Base-by-base conservation (phyloP, 306 rosid genomes). In the Gastrolobium bilobum region DNA sequence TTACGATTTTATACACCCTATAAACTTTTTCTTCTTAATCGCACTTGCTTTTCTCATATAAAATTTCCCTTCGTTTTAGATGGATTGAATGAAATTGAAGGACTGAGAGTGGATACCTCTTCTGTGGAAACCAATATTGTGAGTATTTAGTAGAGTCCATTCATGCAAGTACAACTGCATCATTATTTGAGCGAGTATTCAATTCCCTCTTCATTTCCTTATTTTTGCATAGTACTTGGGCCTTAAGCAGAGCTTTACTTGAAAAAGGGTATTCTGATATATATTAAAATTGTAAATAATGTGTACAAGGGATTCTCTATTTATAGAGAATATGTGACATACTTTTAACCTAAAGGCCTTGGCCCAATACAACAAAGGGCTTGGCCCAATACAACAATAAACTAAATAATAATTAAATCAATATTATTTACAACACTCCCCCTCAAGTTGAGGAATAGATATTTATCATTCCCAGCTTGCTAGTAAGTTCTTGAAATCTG, bases 111-210 rank as follows among this genome's bases (percentile, higher is more conserved):
- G 38, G 88, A 89, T 60, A 73, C 54, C 10, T 79, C 73, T 57
- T 83, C 88, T 0, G 92, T 90, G 30, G 88, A 92, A 86, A 92
- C 97, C 82, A 94, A 94, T 71, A 92, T 94, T 14, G 98, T 92
- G 76, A 89, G 97, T 89, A 76, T 68, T 30, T 29, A 7, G 64
- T 8, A 26, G 42, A 39, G 6, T 48, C 26, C 4, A 15, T 47
- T 67, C 30, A 58, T 47, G 4, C 7, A n/a, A 47, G 14, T 47
- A 5, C 13, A 66, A 38, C 30, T 66, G 68, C 64, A 66, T 74
- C 13, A 35, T 54, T 61, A 7, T 70, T 61, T 62, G 15, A 48
- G 5, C 14, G 20, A 40, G 13, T n/a, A 62, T 37, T 61, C 44
- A 7, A 13, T 60, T 20, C 26, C 26, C 26, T 20, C 26, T 20